Percentiles rank a stretch among this genome's conserved stretches.
phyloP scores from a whole-genome alignment of 805 yeast species.

The Wickerhamiella qilinensis region DNA sequence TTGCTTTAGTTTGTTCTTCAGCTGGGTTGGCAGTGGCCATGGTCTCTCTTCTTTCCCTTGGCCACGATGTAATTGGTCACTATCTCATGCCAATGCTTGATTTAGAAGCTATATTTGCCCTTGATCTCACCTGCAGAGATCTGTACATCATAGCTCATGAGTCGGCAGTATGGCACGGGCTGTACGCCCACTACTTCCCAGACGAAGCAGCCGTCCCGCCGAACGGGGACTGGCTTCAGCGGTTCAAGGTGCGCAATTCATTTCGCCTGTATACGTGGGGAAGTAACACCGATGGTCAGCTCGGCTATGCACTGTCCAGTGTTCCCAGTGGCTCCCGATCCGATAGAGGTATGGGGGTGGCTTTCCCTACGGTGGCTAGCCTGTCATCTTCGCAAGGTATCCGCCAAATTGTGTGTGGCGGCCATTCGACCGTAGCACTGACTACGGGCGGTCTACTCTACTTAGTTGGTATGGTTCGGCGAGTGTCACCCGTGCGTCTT shows the following conservation, averaged over 20 bases:
- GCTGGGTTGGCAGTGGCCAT: too few species aligned
- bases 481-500: too few species aligned
- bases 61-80: slow-evolving; percentile 7
- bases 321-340: slow-evolving; percentile 12
- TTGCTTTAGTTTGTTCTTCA: too few species aligned
- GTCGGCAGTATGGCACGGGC: slow-evolving; percentile 29
- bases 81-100: slow-evolving; percentile 12
- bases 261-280: slow-evolving; percentile 40
- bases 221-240: slow-evolving; percentile 33
- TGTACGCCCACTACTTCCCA: slow-evolving; percentile 12
- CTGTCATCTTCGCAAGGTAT: too few species aligned
- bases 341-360: not conserved
- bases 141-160: slow-evolving; percentile 24
- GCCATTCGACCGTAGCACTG: slow-evolving; percentile 45
- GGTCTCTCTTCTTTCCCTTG: too few species aligned
- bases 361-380: slow-evolving; percentile 13
- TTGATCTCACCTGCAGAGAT: slow-evolving; percentile 27
- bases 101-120: slow-evolving; percentile 24
- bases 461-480: too few species aligned
- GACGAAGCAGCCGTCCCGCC: slow-evolving; percentile 17
- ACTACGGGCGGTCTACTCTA: slow-evolving; percentile 40
- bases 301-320: slow-evolving; percentile 27
- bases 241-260: slow-evolving; percentile 27
- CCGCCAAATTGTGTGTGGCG: too few species aligned
- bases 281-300: slow-evolving; percentile 26